A percentile compares a stretch with the other conserved stretches of the same genome.
Evolutionary conservation across 2,329 filamentous ascomycete species (phyloP).

Genomic region (Cadophora sp.): DNA sequence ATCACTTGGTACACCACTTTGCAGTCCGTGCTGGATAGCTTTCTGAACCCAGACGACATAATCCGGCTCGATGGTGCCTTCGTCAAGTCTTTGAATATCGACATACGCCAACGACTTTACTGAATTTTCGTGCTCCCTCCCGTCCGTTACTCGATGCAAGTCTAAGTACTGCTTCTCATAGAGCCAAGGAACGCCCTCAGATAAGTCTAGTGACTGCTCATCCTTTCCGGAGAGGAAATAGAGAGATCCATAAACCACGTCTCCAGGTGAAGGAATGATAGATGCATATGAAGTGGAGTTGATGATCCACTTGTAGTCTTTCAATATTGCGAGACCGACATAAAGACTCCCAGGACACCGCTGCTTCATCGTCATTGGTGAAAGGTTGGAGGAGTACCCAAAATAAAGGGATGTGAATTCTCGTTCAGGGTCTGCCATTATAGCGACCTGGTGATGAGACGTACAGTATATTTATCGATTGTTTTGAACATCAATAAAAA

Average conservation of each 20-base stretch:
- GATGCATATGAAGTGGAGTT: constrained; percentile 47
- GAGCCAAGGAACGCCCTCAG: constrained; percentile 5
- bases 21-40: not conserved
- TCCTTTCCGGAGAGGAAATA: not conserved
- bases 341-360: constrained; percentile 62
- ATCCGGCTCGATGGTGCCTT: not conserved
- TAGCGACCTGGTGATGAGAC: not conserved
- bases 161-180: constrained; percentile 6
- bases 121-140: not conserved
- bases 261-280: constrained; percentile 1
- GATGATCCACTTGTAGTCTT: constrained; percentile 68
- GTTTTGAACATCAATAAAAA: not conserved
- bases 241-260: constrained; percentile 3
- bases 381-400: constrained; percentile 76
- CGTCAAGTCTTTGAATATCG: constrained; percentile 1
- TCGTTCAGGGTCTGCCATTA: not conserved
- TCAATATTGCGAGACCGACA: constrained; percentile 58
- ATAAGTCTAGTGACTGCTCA: not conserved
- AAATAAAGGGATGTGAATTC: constrained; percentile 55
- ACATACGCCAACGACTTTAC: not conserved
- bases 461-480: not conserved
- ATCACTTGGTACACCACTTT: not conserved
- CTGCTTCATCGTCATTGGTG: constrained; percentile 64
- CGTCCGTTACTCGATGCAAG: not conserved
- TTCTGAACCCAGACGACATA: constrained; percentile 6